These are phyloP conservation scores for Chaetomium fimeti DNA, from an alignment of 495 filamentous ascomycete species.

Conservation along the genomic window DNA sequence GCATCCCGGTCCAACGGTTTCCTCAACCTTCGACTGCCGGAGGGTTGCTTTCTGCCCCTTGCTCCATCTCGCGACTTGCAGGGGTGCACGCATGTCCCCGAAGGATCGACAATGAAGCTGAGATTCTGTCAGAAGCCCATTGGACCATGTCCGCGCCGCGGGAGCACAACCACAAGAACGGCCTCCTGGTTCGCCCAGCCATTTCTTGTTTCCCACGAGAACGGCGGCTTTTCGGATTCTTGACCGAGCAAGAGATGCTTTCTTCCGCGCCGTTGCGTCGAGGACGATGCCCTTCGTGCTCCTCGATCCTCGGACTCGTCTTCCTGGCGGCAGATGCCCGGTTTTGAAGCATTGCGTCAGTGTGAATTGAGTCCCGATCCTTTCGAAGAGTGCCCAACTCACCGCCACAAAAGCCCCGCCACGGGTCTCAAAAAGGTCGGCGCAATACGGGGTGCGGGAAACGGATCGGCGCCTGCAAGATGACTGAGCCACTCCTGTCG, in stretches of 20 bases:
- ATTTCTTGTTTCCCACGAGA: neutral
- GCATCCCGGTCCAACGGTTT: neutral
- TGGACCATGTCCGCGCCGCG: slow-evolving; percentile 11
- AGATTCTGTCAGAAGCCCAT: neutral
- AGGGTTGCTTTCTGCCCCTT: neutral
- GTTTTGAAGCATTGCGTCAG: neutral
- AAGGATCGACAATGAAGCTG: slow-evolving; percentile 8
- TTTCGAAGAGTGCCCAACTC: neutral
- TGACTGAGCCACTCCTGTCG: slow-evolving; percentile 9
- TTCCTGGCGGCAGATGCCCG: neutral
- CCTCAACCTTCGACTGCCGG: neutral
- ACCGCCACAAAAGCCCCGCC: slow-evolving; percentile 12
- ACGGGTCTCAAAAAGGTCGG: neutral
- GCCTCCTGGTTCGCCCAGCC: slow-evolving; percentile 11
- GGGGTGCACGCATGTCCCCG: slow-evolving; percentile 12
- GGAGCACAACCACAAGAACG: neutral
- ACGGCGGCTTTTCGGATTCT: neutral
- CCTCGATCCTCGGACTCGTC: neutral
- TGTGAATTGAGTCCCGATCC: neutral
- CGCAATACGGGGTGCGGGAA: neutral
- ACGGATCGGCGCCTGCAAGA: slow-evolving; percentile 8
- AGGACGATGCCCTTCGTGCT: neutral
- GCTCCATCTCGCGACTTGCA: neutral
- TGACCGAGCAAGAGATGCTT: neutral
- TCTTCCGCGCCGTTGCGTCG: neutral